A percentile compares a stretch with the other conserved stretches of the same genome.
These are phyloP conservation scores for Echeveria elegans DNA, from an alignment of 164 flowering plant genomes.

Conservation along the genomic window DNA sequence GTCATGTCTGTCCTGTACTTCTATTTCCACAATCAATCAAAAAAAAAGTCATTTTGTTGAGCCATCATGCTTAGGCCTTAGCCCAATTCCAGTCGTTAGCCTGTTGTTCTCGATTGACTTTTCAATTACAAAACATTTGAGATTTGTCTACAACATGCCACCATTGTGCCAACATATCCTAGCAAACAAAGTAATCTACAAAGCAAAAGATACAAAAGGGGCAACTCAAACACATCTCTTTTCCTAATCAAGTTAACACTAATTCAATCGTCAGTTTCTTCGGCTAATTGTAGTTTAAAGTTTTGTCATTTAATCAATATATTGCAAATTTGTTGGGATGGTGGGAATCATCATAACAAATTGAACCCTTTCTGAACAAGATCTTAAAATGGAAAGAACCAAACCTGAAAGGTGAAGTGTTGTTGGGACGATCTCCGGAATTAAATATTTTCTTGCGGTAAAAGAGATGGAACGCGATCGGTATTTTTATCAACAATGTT, in stretches of 20 bases:
- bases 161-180: not conserved
- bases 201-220: not conserved
- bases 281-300: not conserved
- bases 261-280: not conserved
- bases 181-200: not conserved
- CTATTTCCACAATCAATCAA: too few species aligned
- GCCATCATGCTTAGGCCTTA: too few species aligned
- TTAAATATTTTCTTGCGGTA: not conserved
- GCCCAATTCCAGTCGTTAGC: too few species aligned
- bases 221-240: not conserved
- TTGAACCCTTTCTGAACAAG: not conserved
- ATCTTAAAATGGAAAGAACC: not conserved
- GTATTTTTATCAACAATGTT: too few species aligned
- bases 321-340: too few species aligned
- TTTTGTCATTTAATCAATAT: too few species aligned
- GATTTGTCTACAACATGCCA: too few species aligned
- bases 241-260: not conserved
- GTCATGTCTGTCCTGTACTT: too few species aligned
- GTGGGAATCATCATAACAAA: not conserved
- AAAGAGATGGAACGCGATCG: not conserved
- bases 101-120: too few species aligned
- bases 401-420: constrained; percentile 3
- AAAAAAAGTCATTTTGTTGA: too few species aligned
- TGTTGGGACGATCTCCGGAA: not conserved
- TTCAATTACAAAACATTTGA: too few species aligned